Evolutionary conservation across 2,329 filamentous ascomycete genomes (phyloP).

Genomic region (Parafenestella ontariensis): DNA sequence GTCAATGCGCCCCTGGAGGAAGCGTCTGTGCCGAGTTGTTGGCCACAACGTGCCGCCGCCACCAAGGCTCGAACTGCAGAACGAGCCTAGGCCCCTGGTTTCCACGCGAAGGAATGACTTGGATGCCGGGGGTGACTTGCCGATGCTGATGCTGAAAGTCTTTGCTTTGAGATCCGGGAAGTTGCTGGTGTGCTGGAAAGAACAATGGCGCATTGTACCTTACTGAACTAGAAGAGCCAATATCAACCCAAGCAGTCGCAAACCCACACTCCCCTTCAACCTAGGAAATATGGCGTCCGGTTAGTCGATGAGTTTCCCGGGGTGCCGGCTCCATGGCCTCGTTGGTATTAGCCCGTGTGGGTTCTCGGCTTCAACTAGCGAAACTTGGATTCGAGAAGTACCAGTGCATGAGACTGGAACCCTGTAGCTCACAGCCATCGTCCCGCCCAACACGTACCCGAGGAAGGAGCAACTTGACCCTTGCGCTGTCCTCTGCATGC

Average conservation of each 20-base stretch:
- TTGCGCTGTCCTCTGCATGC: conserved; percentile 13
- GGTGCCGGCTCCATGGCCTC: conserved; percentile 18
- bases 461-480: conserved; percentile 8
- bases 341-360: conserved; percentile 23
- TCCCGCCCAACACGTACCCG: conserved; percentile 22
- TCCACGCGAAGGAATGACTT: conserved; percentile 26
- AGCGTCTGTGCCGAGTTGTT: conserved; percentile 14
- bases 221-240: background rate
- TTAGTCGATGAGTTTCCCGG: conserved; percentile 3
- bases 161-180: background rate
- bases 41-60: conserved; percentile 8
- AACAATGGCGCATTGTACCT: background rate
- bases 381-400: conserved; percentile 26
- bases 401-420: conserved; percentile 22
- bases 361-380: conserved; percentile 19
- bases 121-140: background rate
- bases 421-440: conserved; percentile 10
- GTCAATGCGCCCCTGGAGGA: conserved; percentile 21
- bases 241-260: background rate
- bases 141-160: background rate
- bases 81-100: conserved; percentile 7
- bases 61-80: background rate
- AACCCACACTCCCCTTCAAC: background rate
- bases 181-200: background rate
- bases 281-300: conserved; percentile 2